These are phyloP conservation scores for Lanmaoa pseudosensibilis DNA, from an alignment of 768 basidiomycete species.

Conservation along the genomic window DNA sequence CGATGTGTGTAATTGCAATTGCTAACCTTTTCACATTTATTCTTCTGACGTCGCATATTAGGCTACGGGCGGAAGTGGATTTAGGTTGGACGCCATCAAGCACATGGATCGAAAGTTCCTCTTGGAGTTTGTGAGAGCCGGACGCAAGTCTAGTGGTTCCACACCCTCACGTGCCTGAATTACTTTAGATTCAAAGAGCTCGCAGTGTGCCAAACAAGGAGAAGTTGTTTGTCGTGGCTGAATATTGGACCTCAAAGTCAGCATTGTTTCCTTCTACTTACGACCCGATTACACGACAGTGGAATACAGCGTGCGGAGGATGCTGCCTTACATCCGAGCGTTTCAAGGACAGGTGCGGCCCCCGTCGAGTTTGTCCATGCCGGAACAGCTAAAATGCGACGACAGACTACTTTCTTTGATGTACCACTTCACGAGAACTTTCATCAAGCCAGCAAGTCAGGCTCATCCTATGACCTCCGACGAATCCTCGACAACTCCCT, in stretches of 20 bases:
- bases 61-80: conserved; percentile 72
- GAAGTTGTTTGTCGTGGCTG: conserved; percentile 68
- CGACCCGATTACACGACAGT: neutral
- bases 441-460: conserved; percentile 67
- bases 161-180: neutral
- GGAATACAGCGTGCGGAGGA: conserved; percentile 41
- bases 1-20: conserved; percentile 36
- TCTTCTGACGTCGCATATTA: conserved; percentile 25
- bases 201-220: conserved; percentile 45
- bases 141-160: neutral
- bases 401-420: conserved; percentile 85
- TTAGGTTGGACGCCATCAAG: conserved; percentile 89
- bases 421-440: conserved; percentile 88
- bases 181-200: conserved; percentile 49
- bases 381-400: neutral
- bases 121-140: conserved; percentile 58
- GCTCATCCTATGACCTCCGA: conserved; percentile 72
- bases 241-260: conserved; percentile 80
- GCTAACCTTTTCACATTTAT: neutral
- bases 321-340: conserved; percentile 58
- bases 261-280: conserved; percentile 17
- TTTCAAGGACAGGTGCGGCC: conserved; percentile 63
- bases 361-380: neutral
- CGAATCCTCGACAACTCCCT: conserved; percentile 70
- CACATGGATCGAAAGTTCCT: conserved; percentile 77